These are phyloP conservation scores for Fusarium temperatum DNA, from an alignment of 2,329 filamentous ascomycete genomes.

Conservation along the genomic window DNA sequence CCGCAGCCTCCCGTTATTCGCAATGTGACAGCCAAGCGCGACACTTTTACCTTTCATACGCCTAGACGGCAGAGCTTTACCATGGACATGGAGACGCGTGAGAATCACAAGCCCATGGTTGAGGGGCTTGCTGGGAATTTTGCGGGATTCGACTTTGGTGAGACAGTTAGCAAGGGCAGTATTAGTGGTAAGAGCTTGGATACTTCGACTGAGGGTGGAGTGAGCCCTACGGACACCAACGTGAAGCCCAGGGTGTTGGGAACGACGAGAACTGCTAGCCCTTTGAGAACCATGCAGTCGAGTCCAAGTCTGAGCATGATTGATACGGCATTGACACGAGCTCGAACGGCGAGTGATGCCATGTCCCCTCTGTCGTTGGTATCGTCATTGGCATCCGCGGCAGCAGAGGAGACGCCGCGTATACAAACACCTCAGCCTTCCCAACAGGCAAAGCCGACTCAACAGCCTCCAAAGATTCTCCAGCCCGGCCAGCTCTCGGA, in stretches of 20 bases:
- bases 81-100: conserved; percentile 54
- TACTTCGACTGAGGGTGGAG: conserved; percentile 20
- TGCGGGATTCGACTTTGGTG: conserved; percentile 51
- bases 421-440: conserved; percentile 26
- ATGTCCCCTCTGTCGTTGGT: conserved; percentile 36
- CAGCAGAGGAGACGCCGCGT: conserved; percentile 19
- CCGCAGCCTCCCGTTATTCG: conserved; percentile 56
- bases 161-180: conserved; percentile 39
- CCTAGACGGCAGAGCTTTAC: conserved; percentile 59
- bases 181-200: conserved; percentile 27
- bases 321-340: conserved; percentile 28
- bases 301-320: conserved; percentile 36
- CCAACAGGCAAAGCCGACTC: conserved; percentile 13
- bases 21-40: conserved; percentile 59
- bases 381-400: conserved; percentile 16
- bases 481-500: conserved; percentile 28
- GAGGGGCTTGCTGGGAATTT: conserved; percentile 52
- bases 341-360: conserved; percentile 37
- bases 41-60: conserved; percentile 58
- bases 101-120: conserved; percentile 33
- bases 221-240: conserved; percentile 31
- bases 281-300: conserved; percentile 38
- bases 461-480: conserved; percentile 24
- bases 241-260: conserved; percentile 26
- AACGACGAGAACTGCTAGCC: conserved; percentile 35